A percentile compares a stretch with the other conserved stretches of the same genome.
Evolutionary conservation across 106 monocot species (phyloP).

Genomic region (Platanthera guangdongensis): DNA sequence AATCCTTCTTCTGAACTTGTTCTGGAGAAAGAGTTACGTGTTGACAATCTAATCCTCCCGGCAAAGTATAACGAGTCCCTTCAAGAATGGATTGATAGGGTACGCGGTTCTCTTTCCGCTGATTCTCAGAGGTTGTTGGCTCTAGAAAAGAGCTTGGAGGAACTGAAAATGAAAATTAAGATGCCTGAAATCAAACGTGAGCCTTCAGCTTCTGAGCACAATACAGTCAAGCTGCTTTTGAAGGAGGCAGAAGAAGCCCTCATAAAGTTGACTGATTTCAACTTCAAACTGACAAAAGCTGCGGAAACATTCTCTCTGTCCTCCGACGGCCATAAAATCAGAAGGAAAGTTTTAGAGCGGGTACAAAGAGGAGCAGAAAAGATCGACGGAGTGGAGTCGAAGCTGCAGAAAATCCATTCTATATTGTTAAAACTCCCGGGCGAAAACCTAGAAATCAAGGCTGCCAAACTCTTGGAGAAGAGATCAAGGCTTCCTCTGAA

Average conservation of each 20-base stretch:
- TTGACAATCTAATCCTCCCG: slow-evolving; percentile 41
- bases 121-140: slow-evolving; percentile 52
- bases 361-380: slow-evolving; percentile 58
- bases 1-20: slow-evolving; percentile 41
- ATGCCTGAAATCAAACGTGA: slow-evolving; percentile 27
- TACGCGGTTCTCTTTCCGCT: slow-evolving; percentile 34
- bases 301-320: slow-evolving; percentile 26
- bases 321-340: slow-evolving; percentile 12
- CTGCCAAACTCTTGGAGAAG: slow-evolving; percentile 13
- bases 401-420: slow-evolving; percentile 66
- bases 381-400: slow-evolving; percentile 63
- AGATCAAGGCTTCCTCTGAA: slow-evolving; percentile 37
- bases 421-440: slow-evolving; percentile 50
- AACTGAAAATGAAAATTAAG: slow-evolving; percentile 49
- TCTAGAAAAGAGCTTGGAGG: slow-evolving; percentile 37
- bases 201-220: slow-evolving; percentile 25
- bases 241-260: slow-evolving; percentile 52
- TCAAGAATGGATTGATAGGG: slow-evolving; percentile 40
- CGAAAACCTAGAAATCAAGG: slow-evolving; percentile 34
- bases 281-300: slow-evolving; percentile 38
- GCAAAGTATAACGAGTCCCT: slow-evolving; percentile 17
- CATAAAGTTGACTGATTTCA: slow-evolving; percentile 34
- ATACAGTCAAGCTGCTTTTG: slow-evolving; percentile 36
- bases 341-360: slow-evolving; percentile 38
- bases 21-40: slow-evolving; percentile 52